phyloP scores from a whole-genome alignment of 108 stramenopile species.

The Skeletonema potamos region DNA sequence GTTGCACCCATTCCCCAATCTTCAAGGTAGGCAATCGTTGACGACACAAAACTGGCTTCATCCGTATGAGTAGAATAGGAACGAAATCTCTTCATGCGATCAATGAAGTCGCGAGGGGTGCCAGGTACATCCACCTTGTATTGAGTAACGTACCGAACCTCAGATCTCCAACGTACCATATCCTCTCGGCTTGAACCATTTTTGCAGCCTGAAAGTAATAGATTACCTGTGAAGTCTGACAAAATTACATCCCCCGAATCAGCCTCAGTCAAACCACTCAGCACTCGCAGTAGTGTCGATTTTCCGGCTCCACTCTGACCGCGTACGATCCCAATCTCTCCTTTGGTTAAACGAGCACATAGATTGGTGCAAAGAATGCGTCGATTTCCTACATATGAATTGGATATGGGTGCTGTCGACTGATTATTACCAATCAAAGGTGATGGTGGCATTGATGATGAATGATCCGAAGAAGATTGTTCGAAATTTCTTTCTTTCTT shows the following conservation, averaged over 20 bases:
- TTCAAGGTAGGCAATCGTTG: conserved; percentile 27
- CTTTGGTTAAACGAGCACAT: conserved; percentile 22
- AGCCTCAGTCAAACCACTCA: conserved; percentile 63
- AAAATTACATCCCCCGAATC: conserved; percentile 25
- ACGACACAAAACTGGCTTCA: neutral
- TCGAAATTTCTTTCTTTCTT: conserved; percentile 12
- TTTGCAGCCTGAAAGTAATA: neutral
- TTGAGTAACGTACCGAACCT: conserved; percentile 79
- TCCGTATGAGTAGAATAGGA: neutral
- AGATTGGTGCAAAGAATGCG: conserved; percentile 39
- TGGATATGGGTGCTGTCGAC: neutral
- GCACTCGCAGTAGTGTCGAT: conserved; percentile 66
- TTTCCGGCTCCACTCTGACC: conserved; percentile 66
- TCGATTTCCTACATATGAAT: neutral
- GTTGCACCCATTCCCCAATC: conserved; percentile 37
- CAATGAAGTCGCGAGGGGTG: conserved; percentile 26
- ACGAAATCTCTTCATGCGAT: conserved; percentile 11
- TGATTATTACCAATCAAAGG: neutral
- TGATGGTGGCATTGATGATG: conserved; percentile 1
- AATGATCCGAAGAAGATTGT: neutral
- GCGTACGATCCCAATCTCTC: conserved; percentile 40
- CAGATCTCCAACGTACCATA: conserved; percentile 49
- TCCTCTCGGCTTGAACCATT: conserved; percentile 10
- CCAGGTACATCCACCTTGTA: conserved; percentile 53
- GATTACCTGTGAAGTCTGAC: conserved; percentile 9